phyloP scores from a whole-genome alignment of 345 rosid species.

The Eucalyptus pumila region DNA sequence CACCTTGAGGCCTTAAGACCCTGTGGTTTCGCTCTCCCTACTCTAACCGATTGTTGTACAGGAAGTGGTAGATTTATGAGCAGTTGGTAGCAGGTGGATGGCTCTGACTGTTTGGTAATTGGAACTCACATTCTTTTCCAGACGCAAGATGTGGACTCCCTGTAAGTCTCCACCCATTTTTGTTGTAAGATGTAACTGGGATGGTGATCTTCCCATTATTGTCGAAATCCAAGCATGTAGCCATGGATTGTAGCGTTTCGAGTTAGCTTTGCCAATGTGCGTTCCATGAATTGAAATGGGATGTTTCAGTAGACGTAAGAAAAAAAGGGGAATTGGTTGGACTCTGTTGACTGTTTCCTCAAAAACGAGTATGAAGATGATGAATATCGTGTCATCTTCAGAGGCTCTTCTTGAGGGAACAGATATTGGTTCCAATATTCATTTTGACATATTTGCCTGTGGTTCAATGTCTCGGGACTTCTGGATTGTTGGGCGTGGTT shows the following conservation, averaged over 20 bases:
- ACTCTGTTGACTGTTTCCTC: not conserved
- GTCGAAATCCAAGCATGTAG: not conserved
- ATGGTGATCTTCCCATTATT: not conserved
- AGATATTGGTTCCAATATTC: not conserved
- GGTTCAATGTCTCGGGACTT: not conserved
- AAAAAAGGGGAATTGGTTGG: not conserved
- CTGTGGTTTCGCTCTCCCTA: not conserved
- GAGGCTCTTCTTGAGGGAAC: not conserved
- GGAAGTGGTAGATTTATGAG: not conserved
- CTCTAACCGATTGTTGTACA: not conserved
- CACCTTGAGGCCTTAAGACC: slow-evolving; percentile 9
- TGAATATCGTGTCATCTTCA: not conserved
- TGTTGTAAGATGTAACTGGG: not conserved
- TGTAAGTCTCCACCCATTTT: not conserved
- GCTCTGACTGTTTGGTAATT: not conserved
- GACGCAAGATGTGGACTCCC: not conserved
- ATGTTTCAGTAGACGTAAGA: not conserved
- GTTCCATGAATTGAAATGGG: not conserved
- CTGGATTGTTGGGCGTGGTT: not conserved
- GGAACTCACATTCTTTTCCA: not conserved
- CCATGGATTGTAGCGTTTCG: not conserved
- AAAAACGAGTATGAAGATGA: not conserved
- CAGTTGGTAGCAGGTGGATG: not conserved
- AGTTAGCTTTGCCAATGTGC: not conserved
- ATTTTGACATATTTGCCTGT: not conserved